Conservation (phyloP, 2,329 filamentous ascomycete species). For the Ascochyta koolunga region DNA sequence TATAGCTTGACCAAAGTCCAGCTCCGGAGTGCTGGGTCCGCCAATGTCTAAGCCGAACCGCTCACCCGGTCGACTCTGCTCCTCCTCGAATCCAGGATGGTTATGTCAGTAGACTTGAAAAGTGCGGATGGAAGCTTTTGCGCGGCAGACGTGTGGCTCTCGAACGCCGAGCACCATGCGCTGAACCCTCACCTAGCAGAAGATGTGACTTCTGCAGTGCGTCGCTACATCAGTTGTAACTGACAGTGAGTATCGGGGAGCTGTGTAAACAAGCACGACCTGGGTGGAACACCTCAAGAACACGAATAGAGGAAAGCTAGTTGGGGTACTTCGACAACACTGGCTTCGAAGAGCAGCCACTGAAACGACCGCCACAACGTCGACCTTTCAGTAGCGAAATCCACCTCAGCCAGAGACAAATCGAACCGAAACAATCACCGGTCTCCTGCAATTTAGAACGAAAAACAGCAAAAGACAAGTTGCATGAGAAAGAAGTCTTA, state of each 20-base stretch:
- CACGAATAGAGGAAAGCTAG: not conserved
- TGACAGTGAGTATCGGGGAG: not conserved
- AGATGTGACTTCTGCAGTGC: not conserved
- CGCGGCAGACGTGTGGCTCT: not conserved
- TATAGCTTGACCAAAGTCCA: not conserved
- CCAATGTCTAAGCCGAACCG: not conserved
- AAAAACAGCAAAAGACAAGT: not conserved
- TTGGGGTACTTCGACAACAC: not conserved
- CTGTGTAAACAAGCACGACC: not conserved
- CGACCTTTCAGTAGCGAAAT: not conserved
- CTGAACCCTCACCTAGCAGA: not conserved
- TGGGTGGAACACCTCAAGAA: not conserved
- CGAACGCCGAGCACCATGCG: not conserved
- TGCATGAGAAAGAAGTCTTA: conserved; percentile 4
- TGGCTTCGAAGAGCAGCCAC: not conserved
- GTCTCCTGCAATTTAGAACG: not conserved
- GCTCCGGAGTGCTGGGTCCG: not conserved
- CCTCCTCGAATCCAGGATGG: not conserved
- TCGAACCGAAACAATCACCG: not conserved
- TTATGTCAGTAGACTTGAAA: not conserved
- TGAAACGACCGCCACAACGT: not conserved
- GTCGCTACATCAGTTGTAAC: not conserved
- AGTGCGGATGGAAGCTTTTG: not conserved
- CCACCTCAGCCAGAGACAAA: not conserved
- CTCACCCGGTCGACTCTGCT: not conserved